Base-by-base conservation (phyloP, 176 grass and related monocot species). In the Pharus latifolius region DNA sequence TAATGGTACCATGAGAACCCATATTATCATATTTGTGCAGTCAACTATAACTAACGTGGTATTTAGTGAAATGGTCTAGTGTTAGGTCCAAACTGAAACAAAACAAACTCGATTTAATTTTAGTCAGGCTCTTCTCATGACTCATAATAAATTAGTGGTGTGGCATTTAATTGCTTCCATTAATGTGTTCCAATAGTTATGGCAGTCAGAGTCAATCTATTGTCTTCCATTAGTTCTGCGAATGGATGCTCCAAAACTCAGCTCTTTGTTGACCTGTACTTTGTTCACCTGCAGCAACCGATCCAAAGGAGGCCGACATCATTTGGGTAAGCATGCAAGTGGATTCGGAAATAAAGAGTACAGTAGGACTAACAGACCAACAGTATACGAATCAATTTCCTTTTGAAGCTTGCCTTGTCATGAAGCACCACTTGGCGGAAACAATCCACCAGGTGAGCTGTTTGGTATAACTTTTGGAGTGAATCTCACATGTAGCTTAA, bases 351-450 rank as follows among this genome's bases (percentile, higher is more conserved):
- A 43, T 87, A 60, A 97, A 85, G 63, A 97, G 70, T 17, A 84
- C 85, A 59, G 28, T 92, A 60, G 77, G 79, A 50, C 74, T 97
- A 60, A 88, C 72, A 23, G 89, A 97, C 38, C 41, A 80, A 56
- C 94, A 97, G 32, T 92, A 90, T 74, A 90, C 55, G 60, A 97
- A 97, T 65, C 94, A 97, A 67, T 97, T 97, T 69, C 94, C 94
- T 74, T 97, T 85, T 49, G 94, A 97, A 76, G 94, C 89, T 68
- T 97, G 94, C 70, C 70, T 97, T 58, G 94, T 97, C 63, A 97
- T 97, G 94, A 97, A 97, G 56, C 94, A 97, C 61, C 86, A 97
- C 67, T 68, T 97, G 29, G 94, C 94, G 1, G 89, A 92, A 60
- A 97, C 94, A 10, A 85, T 97, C 66, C 79, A 85, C 18, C 90